Base-by-base conservation (phyloP, 202 grass and related monocot genomes). In the Miscanthus sacchariflorus region DNA sequence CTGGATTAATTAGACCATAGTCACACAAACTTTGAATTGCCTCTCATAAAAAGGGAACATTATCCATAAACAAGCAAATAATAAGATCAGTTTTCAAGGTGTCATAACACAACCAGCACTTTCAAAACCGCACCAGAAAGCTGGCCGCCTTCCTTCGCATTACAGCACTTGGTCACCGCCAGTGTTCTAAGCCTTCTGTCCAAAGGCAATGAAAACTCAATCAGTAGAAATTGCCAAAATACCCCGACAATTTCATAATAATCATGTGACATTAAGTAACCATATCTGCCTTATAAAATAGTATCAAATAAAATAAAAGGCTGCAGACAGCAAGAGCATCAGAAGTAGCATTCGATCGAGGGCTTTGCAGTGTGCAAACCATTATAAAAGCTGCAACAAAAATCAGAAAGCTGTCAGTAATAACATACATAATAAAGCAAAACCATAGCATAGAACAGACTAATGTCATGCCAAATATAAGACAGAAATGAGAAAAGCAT, bases 161-260 rank as follows among this genome's bases (percentile, higher is more conserved):
- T 63, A 75, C 24, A 0, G 27, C 40, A 39, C 40, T 84, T 72
- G 77, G 65, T 23, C 68, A 82, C 30, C 74, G 2, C 76, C 81
- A 40, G 59, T 68, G 71, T 75, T 91, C 59, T 84, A 87, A 84
- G 74, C 59, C 81, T 81, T 81, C 76, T 91, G 85, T 88, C 45
- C 75, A 87, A 75, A 83, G 80, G 74, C 39, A 88, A 88, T 70
- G 59, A 88, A 80, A 91, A 87, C 11, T 48, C 21, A 81, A 81
- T 91, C 79, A 91, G 68, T 85, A 88, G 61, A 84, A 64, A n/a
- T 70, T 87, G 48, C 79, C 27, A 56, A 91, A 84, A 76, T 35
- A 54, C 45, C 73, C 11, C 17, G 44, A 77, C 50, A 81, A 81
- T 81, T 50, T 64, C 70, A 77, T 67, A 44, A 74, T 79, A 80